These are phyloP conservation scores for Hygrophila difformis DNA, from an alignment of 257 asterid species.

Conservation along the genomic window DNA sequence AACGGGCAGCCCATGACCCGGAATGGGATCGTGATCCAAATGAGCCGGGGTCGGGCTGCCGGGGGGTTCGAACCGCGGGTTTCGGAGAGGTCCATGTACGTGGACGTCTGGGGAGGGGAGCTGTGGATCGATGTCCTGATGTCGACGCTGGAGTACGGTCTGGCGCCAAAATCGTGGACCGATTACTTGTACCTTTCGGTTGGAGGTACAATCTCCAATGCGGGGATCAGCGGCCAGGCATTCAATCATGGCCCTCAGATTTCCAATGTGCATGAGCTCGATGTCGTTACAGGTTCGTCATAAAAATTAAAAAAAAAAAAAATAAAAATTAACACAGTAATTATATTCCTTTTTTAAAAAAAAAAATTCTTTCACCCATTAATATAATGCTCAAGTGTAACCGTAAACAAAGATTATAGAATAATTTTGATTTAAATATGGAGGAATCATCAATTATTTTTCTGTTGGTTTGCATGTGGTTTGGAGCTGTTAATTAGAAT, in stretches of 20 bases:
- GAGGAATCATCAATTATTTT: not conserved
- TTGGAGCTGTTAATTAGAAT: too few relatives aligned
- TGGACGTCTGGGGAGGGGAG: slow-evolving; percentile 85
- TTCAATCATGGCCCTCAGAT: slow-evolving; percentile 85
- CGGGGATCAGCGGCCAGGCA: slow-evolving; percentile 83
- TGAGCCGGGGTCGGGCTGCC: slow-evolving; percentile 22
- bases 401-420: too few relatives aligned
- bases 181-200: slow-evolving; percentile 85
- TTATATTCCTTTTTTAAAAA: too few relatives aligned
- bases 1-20: slow-evolving; percentile 63
- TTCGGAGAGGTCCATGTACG: slow-evolving; percentile 44
- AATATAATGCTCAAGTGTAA: too few relatives aligned
- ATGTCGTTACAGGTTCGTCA: slow-evolving; percentile 74
- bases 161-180: slow-evolving; percentile 84
- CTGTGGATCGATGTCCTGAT: slow-evolving; percentile 66
- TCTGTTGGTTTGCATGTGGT: not conserved
- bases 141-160: slow-evolving; percentile 52
- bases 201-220: slow-evolving; percentile 81
- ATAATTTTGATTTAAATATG: too few relatives aligned
- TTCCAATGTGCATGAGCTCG: slow-evolving; percentile 61
- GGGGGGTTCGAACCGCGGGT: slow-evolving; percentile 23
- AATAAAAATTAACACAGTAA: too few relatives aligned
- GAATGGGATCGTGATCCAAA: slow-evolving; percentile 51
- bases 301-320: too few relatives aligned
- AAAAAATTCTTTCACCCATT: too few relatives aligned